A percentile compares a stretch with the other conserved stretches of the same genome.
phyloP scores from a whole-genome alignment of 352 stramenopile species.

The Phytopythium boreale region DNA sequence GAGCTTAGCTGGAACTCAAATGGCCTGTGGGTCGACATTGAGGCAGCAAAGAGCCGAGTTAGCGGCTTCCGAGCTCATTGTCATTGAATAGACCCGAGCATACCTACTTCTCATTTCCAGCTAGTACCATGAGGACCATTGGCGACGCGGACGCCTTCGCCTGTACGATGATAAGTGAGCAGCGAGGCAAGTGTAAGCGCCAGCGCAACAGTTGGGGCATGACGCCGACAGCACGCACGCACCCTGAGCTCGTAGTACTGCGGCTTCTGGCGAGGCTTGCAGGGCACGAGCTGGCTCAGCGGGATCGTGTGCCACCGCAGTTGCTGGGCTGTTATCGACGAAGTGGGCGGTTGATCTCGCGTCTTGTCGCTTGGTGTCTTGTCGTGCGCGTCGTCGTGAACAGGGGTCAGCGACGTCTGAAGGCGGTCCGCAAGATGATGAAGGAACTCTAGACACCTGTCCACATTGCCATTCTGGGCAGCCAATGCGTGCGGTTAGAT shows the following conservation, averaged over 20 bases:
- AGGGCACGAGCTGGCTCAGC: constrained; percentile 32
- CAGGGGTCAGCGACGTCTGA: constrained; percentile 28
- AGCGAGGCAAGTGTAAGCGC: not conserved
- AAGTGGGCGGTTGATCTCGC: not conserved
- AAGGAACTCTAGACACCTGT: constrained; percentile 48
- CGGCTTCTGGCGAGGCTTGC: constrained; percentile 19
- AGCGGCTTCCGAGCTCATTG: not conserved
- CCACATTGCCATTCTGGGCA: constrained; percentile 27
- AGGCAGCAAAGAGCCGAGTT: not conserved
- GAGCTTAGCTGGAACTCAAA: constrained; percentile 46
- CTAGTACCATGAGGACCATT: constrained; percentile 44
- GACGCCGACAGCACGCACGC: too few relatives aligned
- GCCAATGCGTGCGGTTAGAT: not conserved
- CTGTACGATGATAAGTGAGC: constrained; percentile 4
- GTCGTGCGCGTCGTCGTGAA: constrained; percentile 9
- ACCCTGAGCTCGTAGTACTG: constrained; percentile 51
- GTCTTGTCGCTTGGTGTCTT: not conserved
- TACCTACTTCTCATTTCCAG: constrained; percentile 45
- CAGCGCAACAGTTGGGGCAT: not conserved
- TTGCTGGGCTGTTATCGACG: not conserved
- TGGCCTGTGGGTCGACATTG: constrained; percentile 18
- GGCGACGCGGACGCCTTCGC: constrained; percentile 31
- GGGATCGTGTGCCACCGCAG: constrained; percentile 33
- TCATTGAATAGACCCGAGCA: constrained; percentile 5
- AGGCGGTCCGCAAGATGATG: constrained; percentile 37